Conservation (phyloP, 2,329 filamentous ascomycete genomes). For the Verticillium nubilum region DNA sequence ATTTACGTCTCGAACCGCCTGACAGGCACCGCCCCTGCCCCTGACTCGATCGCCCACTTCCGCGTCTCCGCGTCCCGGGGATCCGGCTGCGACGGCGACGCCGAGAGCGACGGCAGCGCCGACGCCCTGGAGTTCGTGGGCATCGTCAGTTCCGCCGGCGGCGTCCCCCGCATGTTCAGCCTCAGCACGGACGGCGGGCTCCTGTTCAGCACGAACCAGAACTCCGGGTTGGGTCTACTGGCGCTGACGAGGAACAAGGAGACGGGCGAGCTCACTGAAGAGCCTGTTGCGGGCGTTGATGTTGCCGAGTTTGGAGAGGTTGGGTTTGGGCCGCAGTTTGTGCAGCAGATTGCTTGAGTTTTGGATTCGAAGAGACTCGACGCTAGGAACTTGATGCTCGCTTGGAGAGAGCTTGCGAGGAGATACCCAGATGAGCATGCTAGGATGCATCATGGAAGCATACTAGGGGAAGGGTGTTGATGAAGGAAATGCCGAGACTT, state of each 20-base stretch:
- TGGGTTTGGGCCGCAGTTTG: slow-evolving; percentile 24
- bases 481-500: no score
- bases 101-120: slow-evolving; percentile 16
- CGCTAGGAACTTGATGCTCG: no score
- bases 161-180: slow-evolving; percentile 42
- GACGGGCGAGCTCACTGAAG: slow-evolving; percentile 22
- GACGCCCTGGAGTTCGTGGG: slow-evolving; percentile 26
- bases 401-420: no score
- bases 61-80: slow-evolving; percentile 18
- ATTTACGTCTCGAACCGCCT: slow-evolving; percentile 48
- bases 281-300: slow-evolving; percentile 19
- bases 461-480: no score
- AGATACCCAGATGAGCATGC: no score
- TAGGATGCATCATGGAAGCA: no score
- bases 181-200: slow-evolving; percentile 24
- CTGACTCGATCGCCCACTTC: slow-evolving; percentile 45
- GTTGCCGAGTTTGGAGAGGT: slow-evolving; percentile 19
- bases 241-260: slow-evolving; percentile 26
- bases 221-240: slow-evolving; percentile 31
- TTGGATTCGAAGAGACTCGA: background rate
- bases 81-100: slow-evolving; percentile 14
- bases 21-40: slow-evolving; percentile 25
- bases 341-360: slow-evolving; percentile 20
- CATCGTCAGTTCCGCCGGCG: slow-evolving; percentile 27
- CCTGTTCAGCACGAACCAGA: slow-evolving; percentile 43